phyloP scores from a whole-genome alignment of 352 stramenopile genomes.

The Phytophthora melonis region DNA sequence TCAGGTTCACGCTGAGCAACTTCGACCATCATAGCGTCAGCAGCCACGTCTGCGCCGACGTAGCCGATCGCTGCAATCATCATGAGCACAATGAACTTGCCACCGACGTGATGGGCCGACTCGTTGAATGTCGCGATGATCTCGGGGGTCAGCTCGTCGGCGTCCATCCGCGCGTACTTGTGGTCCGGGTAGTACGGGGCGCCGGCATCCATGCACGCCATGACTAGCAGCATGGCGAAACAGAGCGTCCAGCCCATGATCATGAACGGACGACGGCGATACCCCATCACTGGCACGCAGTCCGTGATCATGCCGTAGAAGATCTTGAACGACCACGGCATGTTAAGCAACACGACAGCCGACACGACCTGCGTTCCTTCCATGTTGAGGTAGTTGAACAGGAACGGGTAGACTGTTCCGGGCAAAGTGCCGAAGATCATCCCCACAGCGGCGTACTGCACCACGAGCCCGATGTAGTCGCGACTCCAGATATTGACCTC shows the following conservation, averaged over 20 bases:
- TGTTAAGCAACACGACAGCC: constrained; percentile 43
- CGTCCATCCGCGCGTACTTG: constrained; percentile 33
- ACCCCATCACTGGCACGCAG: constrained; percentile 57
- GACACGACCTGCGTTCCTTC: constrained; percentile 50
- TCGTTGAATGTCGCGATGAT: constrained; percentile 45
- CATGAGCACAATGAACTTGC: constrained; percentile 60
- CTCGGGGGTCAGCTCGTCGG: constrained; percentile 19
- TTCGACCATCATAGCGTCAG: constrained; percentile 55
- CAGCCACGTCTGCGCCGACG: constrained; percentile 49
- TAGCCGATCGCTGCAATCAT: constrained; percentile 56
- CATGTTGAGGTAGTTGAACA: constrained; percentile 58
- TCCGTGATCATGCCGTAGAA: constrained; percentile 63
- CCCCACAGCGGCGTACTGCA: constrained; percentile 54
- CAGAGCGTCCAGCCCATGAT: constrained; percentile 60
- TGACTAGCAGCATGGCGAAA: constrained; percentile 54
- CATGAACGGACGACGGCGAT: constrained; percentile 63
- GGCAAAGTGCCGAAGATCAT: constrained; percentile 54
- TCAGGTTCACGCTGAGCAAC: constrained; percentile 43
- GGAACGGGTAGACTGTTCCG: constrained; percentile 53
- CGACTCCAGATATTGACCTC: constrained; percentile 45
- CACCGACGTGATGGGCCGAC: constrained; percentile 29
- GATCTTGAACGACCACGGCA: constrained; percentile 68
- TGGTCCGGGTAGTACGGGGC: constrained; percentile 55
- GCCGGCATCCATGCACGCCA: constrained; percentile 44
- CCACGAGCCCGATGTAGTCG: constrained; percentile 50